These are phyloP conservation scores for Cotoneaster glaucophyllus DNA, from an alignment of 306 rosid genomes.

Conservation along the genomic window DNA sequence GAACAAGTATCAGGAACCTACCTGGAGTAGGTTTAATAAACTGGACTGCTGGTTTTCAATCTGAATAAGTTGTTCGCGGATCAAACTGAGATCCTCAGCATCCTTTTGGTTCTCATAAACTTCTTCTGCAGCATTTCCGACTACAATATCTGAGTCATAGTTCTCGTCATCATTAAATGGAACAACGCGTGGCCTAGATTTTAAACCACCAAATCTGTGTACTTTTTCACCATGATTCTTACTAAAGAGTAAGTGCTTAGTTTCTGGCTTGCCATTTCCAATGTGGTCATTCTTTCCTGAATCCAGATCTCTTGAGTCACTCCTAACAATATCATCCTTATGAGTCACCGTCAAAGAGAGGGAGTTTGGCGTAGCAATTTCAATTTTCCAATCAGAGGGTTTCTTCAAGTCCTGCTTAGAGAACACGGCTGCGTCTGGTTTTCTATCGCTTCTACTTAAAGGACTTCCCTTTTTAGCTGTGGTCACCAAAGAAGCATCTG, in stretches of 20 bases:
- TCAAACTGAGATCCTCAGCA: slow-evolving; percentile 67
- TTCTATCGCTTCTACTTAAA: slow-evolving; percentile 29
- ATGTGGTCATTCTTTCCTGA: slow-evolving; percentile 21
- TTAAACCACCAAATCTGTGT: slow-evolving; percentile 41
- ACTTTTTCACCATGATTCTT: slow-evolving; percentile 51
- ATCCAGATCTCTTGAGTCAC: slow-evolving; percentile 28
- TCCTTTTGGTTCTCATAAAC: slow-evolving; percentile 61
- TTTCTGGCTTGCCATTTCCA: slow-evolving; percentile 30
- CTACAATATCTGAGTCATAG: slow-evolving; percentile 21
- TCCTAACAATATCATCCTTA: slow-evolving; percentile 36
- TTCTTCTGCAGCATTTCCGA: slow-evolving; percentile 39
- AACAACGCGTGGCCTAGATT: slow-evolving; percentile 61
- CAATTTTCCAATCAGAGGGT: slow-evolving; percentile 40
- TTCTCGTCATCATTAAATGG: slow-evolving; percentile 48
- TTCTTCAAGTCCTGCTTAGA: slow-evolving; percentile 39
- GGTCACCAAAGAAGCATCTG: slow-evolving; percentile 35
- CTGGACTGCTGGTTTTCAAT: slow-evolving; percentile 93
- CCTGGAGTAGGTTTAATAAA: slow-evolving; percentile 83
- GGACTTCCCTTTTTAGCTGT: slow-evolving; percentile 32
- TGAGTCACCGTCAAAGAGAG: slow-evolving; percentile 26
- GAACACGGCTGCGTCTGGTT: slow-evolving; percentile 26
- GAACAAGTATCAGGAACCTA: slow-evolving; percentile 17
- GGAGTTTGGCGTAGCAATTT: slow-evolving; percentile 32
- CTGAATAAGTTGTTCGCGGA: slow-evolving; percentile 85
- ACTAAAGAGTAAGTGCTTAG: slow-evolving; percentile 41